Evolutionary conservation across 2,329 filamentous ascomycete genomes (phyloP).

Genomic region (Didymellaceae sp.): DNA sequence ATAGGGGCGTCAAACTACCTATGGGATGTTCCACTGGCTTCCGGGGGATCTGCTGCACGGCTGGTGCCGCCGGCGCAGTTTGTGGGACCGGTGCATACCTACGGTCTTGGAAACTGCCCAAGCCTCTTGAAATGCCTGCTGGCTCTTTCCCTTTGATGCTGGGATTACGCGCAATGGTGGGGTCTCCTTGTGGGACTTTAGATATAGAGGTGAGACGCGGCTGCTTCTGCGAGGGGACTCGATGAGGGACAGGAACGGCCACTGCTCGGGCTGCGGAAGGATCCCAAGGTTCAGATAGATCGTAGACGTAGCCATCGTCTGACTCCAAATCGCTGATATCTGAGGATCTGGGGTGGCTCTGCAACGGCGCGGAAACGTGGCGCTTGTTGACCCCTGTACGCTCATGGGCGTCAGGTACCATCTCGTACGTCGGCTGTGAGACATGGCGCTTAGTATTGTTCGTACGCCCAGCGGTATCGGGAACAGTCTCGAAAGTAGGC

Average conservation of each 20-base stretch:
- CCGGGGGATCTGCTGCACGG: conserved; percentile 28
- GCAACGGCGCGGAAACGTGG: conserved; percentile 44
- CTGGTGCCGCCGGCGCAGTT: conserved; percentile 8
- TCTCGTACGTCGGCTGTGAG: conserved; percentile 23
- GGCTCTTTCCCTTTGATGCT: conserved; percentile 45
- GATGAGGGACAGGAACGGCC: conserved; percentile 27
- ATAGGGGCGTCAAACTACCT: conserved; percentile 20
- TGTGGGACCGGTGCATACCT: conserved; percentile 19
- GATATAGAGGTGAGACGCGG: conserved; percentile 24
- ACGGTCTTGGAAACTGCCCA: conserved; percentile 43
- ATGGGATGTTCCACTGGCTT: conserved; percentile 26
- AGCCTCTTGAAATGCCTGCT: conserved; percentile 30
- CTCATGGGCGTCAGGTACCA: conserved; percentile 20
- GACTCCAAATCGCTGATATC: conserved; percentile 37
- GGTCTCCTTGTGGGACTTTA: conserved; percentile 26
- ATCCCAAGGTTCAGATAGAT: conserved; percentile 47
- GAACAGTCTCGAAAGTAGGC: conserved; percentile 19
- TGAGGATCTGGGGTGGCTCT: conserved; percentile 29
- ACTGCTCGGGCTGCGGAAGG: conserved; percentile 31
- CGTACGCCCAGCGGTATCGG: conserved; percentile 21
- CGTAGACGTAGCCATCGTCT: conserved; percentile 37
- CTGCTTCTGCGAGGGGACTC: conserved; percentile 32
- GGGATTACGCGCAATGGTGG: conserved; percentile 25
- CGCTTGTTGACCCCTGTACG: conserved; percentile 30
- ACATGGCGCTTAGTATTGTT: conserved; percentile 39